Conservation (phyloP, 2,329 filamentous ascomycete genomes). For the Neocucurbitaria cava region DNA sequence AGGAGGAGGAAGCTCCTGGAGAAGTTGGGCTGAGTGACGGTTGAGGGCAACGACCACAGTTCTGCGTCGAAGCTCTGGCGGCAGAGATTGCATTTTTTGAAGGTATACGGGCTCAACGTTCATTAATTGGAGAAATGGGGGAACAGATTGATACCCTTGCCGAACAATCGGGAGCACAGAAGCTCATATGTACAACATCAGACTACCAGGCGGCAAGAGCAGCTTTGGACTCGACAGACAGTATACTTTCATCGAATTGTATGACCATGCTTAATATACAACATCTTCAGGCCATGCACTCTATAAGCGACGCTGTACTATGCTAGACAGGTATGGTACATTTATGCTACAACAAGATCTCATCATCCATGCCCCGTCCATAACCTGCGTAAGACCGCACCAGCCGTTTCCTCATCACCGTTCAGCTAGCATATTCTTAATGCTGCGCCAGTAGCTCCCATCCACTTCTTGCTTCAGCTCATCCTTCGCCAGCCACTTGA, state of each 20-base stretch:
- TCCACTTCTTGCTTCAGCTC: slow-evolving; percentile 76
- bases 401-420: slow-evolving; percentile 58
- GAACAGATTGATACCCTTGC: slow-evolving; percentile 22
- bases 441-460: slow-evolving; percentile 72
- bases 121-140: neutral
- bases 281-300: neutral
- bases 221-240: slow-evolving; percentile 13
- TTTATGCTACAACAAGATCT: neutral
- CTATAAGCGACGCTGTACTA: neutral
- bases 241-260: neutral
- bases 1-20: slow-evolving; percentile 83
- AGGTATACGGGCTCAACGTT: neutral
- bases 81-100: slow-evolving; percentile 1
- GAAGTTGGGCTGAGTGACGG: slow-evolving; percentile 63
- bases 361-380: neutral
- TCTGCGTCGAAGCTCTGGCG: slow-evolving; percentile 2
- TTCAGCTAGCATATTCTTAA: slow-evolving; percentile 84
- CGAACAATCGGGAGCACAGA: slow-evolving; percentile 10
- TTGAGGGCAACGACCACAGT: neutral
- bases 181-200: slow-evolving; percentile 14
- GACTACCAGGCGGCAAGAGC: slow-evolving; percentile 19
- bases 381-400: neutral
- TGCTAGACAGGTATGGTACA: neutral
- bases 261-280: neutral
- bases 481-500: slow-evolving; percentile 90